Percentiles rank a stretch among this genome's conserved stretches.
phyloP scores from a whole-genome alignment of 768 basidiomycete species.

The Amyloporia xantha region DNA sequence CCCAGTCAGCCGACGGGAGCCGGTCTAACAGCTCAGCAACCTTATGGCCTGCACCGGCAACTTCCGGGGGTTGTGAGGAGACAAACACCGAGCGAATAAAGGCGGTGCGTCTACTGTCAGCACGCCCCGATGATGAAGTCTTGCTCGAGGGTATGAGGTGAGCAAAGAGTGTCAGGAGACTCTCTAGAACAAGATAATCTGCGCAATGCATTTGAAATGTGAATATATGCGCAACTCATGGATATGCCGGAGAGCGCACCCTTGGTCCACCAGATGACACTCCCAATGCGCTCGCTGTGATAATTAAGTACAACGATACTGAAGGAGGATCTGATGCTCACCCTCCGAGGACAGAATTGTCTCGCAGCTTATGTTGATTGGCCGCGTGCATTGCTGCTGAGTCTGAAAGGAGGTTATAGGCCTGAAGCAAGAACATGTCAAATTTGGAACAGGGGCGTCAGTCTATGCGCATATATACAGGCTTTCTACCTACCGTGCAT shows the following conservation, averaged over 20 bases:
- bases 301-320: conserved; percentile 1
- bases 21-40: conserved; percentile 37
- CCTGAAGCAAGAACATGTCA: conserved; percentile 26
- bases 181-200: conserved; percentile 56
- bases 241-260: too few relatives aligned
- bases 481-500: conserved; percentile 15
- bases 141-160: conserved; percentile 44
- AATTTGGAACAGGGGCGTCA: not conserved
- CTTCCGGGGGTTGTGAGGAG: conserved; percentile 24
- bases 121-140: conserved; percentile 26
- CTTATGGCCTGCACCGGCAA: conserved; percentile 31
- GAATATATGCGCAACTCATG: not conserved
- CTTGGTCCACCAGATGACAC: conserved; percentile 39
- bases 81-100: conserved; percentile 49
- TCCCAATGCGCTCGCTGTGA: conserved; percentile 31
- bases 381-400: conserved; percentile 31
- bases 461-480: conserved; percentile 4
- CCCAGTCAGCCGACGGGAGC: conserved; percentile 44
- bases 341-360: conserved; percentile 42
- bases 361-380: conserved; percentile 43
- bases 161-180: conserved; percentile 49
- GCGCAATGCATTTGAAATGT: not conserved
- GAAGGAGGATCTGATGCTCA: conserved; percentile 17
- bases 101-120: conserved; percentile 27
- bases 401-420: conserved; percentile 48